A percentile compares a stretch with the other conserved stretches of the same genome.
phyloP scores from a whole-genome alignment of 2,329 filamentous ascomycete species.

The Erysiphe pulchra region DNA sequence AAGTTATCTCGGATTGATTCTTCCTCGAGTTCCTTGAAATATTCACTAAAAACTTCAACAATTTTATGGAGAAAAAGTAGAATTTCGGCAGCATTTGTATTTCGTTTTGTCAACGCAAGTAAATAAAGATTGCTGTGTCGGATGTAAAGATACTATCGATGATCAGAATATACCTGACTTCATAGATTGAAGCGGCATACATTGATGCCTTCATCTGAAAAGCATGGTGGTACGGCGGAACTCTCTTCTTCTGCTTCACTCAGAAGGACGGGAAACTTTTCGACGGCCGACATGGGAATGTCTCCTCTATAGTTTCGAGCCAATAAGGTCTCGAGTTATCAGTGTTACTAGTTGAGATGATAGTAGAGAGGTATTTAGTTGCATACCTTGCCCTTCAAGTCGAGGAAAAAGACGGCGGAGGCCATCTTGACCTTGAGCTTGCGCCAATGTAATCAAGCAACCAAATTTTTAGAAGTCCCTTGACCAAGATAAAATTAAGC shows the following conservation, averaged over 20 bases:
- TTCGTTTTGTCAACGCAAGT: conserved; percentile 90
- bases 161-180: conserved; percentile 3
- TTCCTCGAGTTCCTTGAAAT: conserved; percentile 97
- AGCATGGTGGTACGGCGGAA: conserved; percentile 88
- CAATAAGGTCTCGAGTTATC: conserved; percentile 52
- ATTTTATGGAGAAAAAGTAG: conserved; percentile 94
- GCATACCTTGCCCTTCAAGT: conserved; percentile 94
- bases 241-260: conserved; percentile 98
- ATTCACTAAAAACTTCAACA: conserved; percentile 97
- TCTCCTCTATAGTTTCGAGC: conserved; percentile 97
- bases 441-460: neutral
- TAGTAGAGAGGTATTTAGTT: conserved; percentile 1
- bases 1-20: conserved; percentile 99
- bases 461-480: neutral
- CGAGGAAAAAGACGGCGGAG: conserved; percentile 92
- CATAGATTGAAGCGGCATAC: conserved; percentile 22
- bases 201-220: conserved; percentile 96
- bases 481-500: neutral
- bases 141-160: conserved; percentile 76
- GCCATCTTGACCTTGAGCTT: conserved; percentile 35
- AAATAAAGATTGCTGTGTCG: conserved; percentile 98
- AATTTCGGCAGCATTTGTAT: conserved; percentile 96
- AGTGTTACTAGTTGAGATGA: conserved; percentile 3
- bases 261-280: conserved; percentile 87
- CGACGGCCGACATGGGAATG: conserved; percentile 96